Evolutionary conservation across 345 rosid genomes (phyloP).

Genomic region (Rhodomyrtus tomentosa): DNA sequence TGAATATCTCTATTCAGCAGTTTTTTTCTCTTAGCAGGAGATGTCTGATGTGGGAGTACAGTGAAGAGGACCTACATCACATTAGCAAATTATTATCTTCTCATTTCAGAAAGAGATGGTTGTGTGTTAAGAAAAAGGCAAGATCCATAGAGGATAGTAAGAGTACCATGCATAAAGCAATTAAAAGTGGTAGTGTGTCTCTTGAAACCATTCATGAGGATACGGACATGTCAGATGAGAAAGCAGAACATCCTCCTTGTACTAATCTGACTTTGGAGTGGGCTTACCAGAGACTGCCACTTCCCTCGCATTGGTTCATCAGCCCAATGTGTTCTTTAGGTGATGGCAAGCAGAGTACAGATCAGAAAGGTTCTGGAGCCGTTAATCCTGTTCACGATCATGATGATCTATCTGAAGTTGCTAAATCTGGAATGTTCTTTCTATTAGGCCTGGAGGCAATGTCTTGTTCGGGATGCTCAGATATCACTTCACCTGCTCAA

Average conservation of each 20-base stretch:
- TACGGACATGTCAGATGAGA: constrained; percentile 26
- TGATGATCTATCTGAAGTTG: constrained; percentile 29
- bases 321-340: constrained; percentile 57
- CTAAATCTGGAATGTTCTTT: constrained; percentile 75
- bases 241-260: constrained; percentile 12
- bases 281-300: constrained; percentile 81
- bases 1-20: constrained; percentile 22
- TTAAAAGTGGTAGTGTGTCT: constrained; percentile 19
- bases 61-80: constrained; percentile 33
- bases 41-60: constrained; percentile 29
- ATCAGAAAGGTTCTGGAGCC: constrained; percentile 7
- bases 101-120: constrained; percentile 70
- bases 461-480: constrained; percentile 21
- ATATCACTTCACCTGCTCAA: constrained; percentile 32
- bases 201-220: constrained; percentile 79
- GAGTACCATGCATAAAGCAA: constrained; percentile 7
- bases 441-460: constrained; percentile 67
- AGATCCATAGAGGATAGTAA: constrained; percentile 12
- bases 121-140: constrained; percentile 41
- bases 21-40: constrained; percentile 25
- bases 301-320: constrained; percentile 87
- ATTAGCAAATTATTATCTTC: constrained; percentile 41
- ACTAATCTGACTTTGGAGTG: constrained; percentile 42
- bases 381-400: constrained; percentile 14
- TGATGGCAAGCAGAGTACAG: constrained; percentile 18